Evolutionary conservation across 2,329 filamentous ascomycete genomes (phyloP), one percentile per base, ranked within the genome.

Genomic region (Trichoderma koningii): DNA sequence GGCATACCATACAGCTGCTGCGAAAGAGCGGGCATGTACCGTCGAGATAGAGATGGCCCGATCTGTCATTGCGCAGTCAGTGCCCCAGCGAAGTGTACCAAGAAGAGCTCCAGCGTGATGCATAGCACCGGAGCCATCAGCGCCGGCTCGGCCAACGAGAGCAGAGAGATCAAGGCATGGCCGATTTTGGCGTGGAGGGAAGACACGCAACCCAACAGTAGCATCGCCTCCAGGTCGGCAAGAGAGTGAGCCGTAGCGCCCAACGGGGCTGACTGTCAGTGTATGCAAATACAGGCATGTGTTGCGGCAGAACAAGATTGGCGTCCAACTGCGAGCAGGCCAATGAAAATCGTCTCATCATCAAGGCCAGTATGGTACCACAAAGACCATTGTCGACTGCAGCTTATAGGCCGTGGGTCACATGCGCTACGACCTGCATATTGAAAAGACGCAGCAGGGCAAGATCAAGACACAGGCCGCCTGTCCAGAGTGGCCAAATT

Each of bases 341-440:
- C 64, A 56, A 63, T 57, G 15, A 45, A 50, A 23, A 23, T n/a
- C 23, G 38, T 26, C 59, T 66, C 52, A 57, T 48, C 42, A 21
- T 28, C 45, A 55, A 52, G 60, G 45, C 60, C 52, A 55, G 52
- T 55, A 56, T 57, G 55, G 64, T 66, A 34, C 47, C 52, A 66
- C 64, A 48, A 21, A 42, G 44, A 56, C 34, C 51, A 53, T 34
- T 52, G 51, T 64, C 47, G 30, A 63, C 42, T 55, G 59, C 59
- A 63, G 59, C 59, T 63, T 63, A 55, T 42, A 55, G 23, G 59
- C 50, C 50, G 59, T 50, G 59, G 59, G 59, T 63, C 50, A 63
- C 59, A 53, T 63, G 59, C 50, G 30, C 50, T 53, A 41, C 26
- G 41, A 47, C 50, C 23, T 47, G 41, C 59, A 63, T 14, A 23